Base-by-base conservation (phyloP, 768 basidiomycete species). In the Rhodosporidiobolus odoratus region DNA sequence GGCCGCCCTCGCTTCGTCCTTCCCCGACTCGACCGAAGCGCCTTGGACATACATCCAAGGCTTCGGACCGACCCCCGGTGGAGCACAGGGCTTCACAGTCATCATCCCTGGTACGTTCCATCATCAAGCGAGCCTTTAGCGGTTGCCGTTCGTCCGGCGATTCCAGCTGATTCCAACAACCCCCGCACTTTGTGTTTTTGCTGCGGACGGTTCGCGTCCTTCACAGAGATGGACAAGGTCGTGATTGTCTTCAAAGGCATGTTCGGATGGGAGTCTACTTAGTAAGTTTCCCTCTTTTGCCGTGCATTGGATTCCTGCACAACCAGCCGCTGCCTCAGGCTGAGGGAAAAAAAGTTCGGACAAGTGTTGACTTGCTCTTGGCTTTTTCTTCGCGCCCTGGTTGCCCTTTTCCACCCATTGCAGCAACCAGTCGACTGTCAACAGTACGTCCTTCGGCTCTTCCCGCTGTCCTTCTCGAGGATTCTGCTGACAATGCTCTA, bases 191-290 rank as follows among this genome's bases (percentile, higher is more conserved):
- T 27, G 27, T 8, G 27, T 53, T 19, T 21, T 32, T 53, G 27
- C 52, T 53, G 27, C 52, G 27, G 23, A 13, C 25, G 60, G 47
- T 53, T 27, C 37, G 9, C 32, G 45, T 40, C 12, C 53, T 12
- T 0, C 30, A 15, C 58, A 69, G 69, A 75, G 62, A 76, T 74
- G 71, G 71, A 69, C 68, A 69, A 77, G 71, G 67, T 76, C 52
- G 76, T 77, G 3, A 73, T 76, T 35, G 76, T 76, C 30, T 76
- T 76, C 73, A 66, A 69, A 56, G 75, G 75, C 4, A 34, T 72
- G 35, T 66, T 67, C 23, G 70, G 70, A 40, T 72, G 70, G 70
- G 70, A 72, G 48, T 71, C 69, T 13, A 62, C 59, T 38, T 71
- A 48, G 69, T 74, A 32, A 58, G 66, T 72, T 32, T 48, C 12